Conservation (phyloP, 2,329 filamentous ascomycete species). For the Fusarium circinatum region DNA sequence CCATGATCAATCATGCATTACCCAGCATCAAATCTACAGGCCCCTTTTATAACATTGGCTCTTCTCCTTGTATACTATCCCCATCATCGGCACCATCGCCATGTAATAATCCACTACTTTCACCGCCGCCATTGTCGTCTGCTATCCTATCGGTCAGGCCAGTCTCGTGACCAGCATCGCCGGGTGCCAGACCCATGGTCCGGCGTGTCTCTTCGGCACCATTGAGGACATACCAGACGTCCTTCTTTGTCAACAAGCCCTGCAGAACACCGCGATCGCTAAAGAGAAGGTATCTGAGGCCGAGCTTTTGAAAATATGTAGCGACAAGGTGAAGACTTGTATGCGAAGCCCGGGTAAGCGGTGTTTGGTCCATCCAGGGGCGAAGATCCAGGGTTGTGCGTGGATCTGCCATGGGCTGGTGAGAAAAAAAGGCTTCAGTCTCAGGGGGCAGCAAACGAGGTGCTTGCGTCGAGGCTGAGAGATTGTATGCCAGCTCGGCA, state of each 20-base stretch:
- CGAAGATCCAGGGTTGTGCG: constrained; percentile 83
- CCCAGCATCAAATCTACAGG: not conserved
- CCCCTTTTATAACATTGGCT: constrained; percentile 41
- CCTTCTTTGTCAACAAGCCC: constrained; percentile 95
- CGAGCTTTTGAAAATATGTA: constrained; percentile 93
- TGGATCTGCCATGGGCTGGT: constrained; percentile 84
- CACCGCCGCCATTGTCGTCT: constrained; percentile 51
- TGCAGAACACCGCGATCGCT: constrained; percentile 82
- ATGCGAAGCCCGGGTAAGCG: constrained; percentile 84
- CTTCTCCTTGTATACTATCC: constrained; percentile 43
- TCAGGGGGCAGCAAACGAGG: constrained; percentile 72
- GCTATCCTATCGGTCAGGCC: constrained; percentile 47
- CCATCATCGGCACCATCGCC: constrained; percentile 49
- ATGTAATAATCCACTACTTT: constrained; percentile 56
- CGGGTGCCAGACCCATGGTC: constrained; percentile 44
- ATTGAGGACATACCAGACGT: constrained; percentile 93
- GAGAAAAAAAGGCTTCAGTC: constrained; percentile 85
- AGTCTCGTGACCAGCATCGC: constrained; percentile 40
- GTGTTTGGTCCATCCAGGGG: constrained; percentile 99
- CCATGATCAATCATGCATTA: constrained; percentile 11
- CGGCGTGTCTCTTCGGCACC: constrained; percentile 73
- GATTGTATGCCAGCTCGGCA: constrained; percentile 85
- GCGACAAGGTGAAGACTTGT: constrained; percentile 85
- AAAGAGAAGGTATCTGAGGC: constrained; percentile 89
- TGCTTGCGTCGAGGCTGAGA: constrained; percentile 64